A percentile compares a stretch with the other conserved stretches of the same genome.
Conservation (phyloP, 2,329 filamentous ascomycete species). For the Aspergillus fructus region DNA sequence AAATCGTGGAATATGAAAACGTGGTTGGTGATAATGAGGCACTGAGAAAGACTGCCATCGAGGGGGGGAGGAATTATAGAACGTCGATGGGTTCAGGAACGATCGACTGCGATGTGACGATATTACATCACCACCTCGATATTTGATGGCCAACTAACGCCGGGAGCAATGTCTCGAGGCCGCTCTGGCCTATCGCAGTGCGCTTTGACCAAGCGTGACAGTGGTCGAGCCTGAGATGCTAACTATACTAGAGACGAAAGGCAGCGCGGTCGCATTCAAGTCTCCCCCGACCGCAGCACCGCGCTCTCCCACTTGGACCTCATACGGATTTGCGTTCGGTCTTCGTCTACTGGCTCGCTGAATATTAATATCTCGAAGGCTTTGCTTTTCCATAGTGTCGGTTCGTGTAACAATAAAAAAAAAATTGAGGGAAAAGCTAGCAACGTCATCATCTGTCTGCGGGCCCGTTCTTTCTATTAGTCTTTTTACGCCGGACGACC, state of each 20-base stretch:
- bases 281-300: slow-evolving; percentile 6
- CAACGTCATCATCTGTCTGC: slow-evolving; percentile 5
- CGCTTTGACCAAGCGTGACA: not conserved
- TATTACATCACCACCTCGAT: slow-evolving; percentile 15
- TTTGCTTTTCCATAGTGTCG: not conserved
- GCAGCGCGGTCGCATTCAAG: not conserved
- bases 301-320: slow-evolving; percentile 3
- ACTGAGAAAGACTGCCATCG: not conserved
- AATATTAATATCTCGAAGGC: not conserved
- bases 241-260: not conserved
- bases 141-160: not conserved
- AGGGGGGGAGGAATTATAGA: not conserved
- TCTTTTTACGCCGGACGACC: slow-evolving; percentile 16
- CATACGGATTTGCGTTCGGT: not conserved
- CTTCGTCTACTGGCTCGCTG: not conserved
- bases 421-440: slow-evolving; percentile 2
- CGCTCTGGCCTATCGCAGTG: slow-evolving; percentile 1
- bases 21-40: not conserved
- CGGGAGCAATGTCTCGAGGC: not conserved
- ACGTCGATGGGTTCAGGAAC: not conserved
- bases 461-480: not conserved
- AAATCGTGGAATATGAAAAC: not conserved
- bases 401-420: not conserved
- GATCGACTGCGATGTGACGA: not conserved
- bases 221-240: not conserved